These are phyloP conservation scores for Candida maltosa DNA, from an alignment of 805 yeast genomes.

Conservation along the genomic window DNA sequence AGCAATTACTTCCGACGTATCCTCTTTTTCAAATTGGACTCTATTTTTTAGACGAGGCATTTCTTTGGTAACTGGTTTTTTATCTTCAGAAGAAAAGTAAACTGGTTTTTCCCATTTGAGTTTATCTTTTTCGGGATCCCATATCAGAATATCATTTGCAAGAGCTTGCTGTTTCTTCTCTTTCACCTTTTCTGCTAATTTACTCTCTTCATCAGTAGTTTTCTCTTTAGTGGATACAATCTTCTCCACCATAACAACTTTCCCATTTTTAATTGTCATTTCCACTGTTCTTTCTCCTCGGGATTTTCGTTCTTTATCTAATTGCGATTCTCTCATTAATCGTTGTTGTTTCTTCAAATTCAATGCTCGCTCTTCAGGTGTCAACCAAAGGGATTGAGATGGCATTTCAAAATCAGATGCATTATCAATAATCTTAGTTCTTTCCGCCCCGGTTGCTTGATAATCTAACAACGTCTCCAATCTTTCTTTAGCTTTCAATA, in stretches of 20 bases:
- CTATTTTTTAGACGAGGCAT: constrained; percentile 10
- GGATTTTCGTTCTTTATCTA: constrained; percentile 61
- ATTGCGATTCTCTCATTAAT: constrained; percentile 61
- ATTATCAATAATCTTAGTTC: constrained; percentile 90
- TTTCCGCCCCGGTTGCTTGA: constrained; percentile 82
- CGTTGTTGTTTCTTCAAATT: constrained; percentile 85
- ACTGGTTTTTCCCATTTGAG: constrained; percentile 54
- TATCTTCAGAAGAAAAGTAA: constrained; percentile 22
- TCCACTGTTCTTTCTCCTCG: constrained; percentile 73
- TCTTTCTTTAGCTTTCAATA: constrained; percentile 67
- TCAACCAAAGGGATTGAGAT: constrained; percentile 66
- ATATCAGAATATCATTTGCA: constrained; percentile 31
- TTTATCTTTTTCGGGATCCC: constrained; percentile 61
- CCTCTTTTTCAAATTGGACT: constrained; percentile 20
- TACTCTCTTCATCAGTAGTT: constrained; percentile 31
- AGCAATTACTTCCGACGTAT: constrained; percentile 19
- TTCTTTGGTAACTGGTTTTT: background rate
- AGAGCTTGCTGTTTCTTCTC: constrained; percentile 25
- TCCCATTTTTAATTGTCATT: constrained; percentile 77
- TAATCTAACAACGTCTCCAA: constrained; percentile 71
- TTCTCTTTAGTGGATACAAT: constrained; percentile 9
- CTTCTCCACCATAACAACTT: constrained; percentile 62
- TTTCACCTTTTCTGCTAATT: constrained; percentile 32
- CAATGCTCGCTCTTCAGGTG: constrained; percentile 81
- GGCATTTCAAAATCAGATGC: constrained; percentile 84